Base-by-base conservation (phyloP, 2,329 filamentous ascomycete species). In the Pyricularia sp. region DNA sequence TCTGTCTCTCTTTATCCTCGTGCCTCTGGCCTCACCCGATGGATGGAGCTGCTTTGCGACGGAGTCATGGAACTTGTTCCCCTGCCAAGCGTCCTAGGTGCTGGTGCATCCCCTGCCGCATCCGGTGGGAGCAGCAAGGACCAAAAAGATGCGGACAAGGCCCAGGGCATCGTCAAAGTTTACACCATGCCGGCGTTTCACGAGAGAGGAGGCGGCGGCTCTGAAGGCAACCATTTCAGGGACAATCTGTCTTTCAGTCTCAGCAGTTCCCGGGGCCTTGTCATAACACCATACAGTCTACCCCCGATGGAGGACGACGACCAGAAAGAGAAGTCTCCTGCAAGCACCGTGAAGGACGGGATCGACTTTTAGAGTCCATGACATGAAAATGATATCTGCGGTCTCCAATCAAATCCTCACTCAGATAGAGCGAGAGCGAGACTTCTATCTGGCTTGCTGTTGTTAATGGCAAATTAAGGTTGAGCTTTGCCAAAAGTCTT, bases 211-310 rank as follows among this genome's bases (percentile, higher is more conserved):
- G 93, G 93, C 2, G 93, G 92, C 17, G 90, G 88, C 11, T 85
- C 87, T 1, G 88, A 88, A 70, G 83, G 86, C 58, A 86, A 86
- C 69, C 88, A 88, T 71, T 85, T 90, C 68, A 89, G 92, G 28
- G 92, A 97, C 75, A 93, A 97, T 78, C 86, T 97, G 79, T 93
- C 93, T 4, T 99, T 99, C 78, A 94, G 89, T 70, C 80, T 99
- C 67, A 97, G 93, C 77, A 85, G 92, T 74, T 85, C 86, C 2
- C 89, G 86, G 73, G 94, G 92, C 67, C 88, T 99, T 72, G 86
- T 92, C 58, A 93, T 99, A 72, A 92, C 90, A 74, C 93, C 93
- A 0, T 97, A 93, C 78, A 95, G 91, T 76, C 82, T 99, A 63
- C 95, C 95, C 30, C 95, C 95, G 0, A 83, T 94, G 59, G 92